Evolutionary conservation across 179 eudicot species (phyloP).

Genomic region (Camellia oleifera): DNA sequence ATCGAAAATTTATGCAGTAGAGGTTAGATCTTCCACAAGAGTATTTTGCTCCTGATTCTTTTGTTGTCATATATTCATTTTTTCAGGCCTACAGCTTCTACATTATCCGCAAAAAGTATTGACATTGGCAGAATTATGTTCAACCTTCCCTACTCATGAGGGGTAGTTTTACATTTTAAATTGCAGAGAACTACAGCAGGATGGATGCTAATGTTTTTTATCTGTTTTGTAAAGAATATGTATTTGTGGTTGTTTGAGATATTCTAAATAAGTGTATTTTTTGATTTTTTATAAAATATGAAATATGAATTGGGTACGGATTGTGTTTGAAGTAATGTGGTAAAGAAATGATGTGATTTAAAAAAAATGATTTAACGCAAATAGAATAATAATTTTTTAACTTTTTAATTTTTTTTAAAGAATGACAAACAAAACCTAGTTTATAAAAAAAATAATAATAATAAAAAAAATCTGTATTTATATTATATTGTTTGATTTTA

Average conservation of each 20-base stretch:
- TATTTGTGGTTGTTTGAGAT: too few species aligned
- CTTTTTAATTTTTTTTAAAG: too few species aligned
- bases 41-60: not conserved
- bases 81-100: not conserved
- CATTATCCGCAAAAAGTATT: not conserved
- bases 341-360: too few species aligned
- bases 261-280: too few species aligned
- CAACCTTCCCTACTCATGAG: not conserved
- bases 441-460: too few species aligned
- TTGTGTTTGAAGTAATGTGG: too few species aligned
- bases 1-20: not conserved
- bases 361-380: too few species aligned
- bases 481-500: not conserved
- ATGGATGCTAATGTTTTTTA: too few species aligned
- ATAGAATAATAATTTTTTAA: too few species aligned
- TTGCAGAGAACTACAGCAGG: not conserved
- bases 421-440: too few species aligned
- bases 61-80: not conserved
- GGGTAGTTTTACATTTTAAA: not conserved
- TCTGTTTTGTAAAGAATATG: not conserved
- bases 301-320: too few species aligned
- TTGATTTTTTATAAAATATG: too few species aligned
- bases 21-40: not conserved
- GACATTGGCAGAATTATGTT: not conserved
- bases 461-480: not conserved